Percentiles rank a stretch among this genome's conserved stretches.
Evolutionary conservation across 2,329 filamentous ascomycete species (phyloP).

Genomic region (Pyrenochaeta sp.): DNA sequence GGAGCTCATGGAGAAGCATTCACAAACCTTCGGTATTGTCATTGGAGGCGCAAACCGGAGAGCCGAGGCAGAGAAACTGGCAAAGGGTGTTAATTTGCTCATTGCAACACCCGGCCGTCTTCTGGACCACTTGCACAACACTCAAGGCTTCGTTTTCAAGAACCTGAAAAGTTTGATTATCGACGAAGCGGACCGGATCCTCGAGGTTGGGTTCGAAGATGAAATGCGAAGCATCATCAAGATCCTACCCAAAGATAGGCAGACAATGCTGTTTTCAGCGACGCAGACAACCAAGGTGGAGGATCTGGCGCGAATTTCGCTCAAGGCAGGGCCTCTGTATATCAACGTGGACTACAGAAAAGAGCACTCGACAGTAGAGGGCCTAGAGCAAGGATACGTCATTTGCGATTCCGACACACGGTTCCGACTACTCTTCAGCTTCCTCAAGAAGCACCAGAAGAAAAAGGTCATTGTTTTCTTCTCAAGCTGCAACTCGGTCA

Average conservation of each 20-base stretch:
- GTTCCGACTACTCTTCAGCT: conserved; percentile 92
- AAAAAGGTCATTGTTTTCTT: conserved; percentile 99
- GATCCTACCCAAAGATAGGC: conserved; percentile 83
- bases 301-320: conserved; percentile 91
- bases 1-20: conserved; percentile 91
- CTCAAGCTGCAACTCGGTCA: conserved; percentile 84
- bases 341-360: conserved; percentile 95
- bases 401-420: conserved; percentile 92
- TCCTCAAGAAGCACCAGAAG: conserved; percentile 88
- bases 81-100: conserved; percentile 91
- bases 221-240: conserved; percentile 98
- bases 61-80: conserved; percentile 92
- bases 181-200: conserved; percentile 94
- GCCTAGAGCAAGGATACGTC: conserved; percentile 94
- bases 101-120: conserved; percentile 93
- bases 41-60: conserved; percentile 93
- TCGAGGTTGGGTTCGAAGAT: conserved; percentile 98
- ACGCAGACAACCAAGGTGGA: conserved; percentile 99
- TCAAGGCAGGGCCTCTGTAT: conserved; percentile 89
- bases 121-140: conserved; percentile 93
- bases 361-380: conserved; percentile 89
- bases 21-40: conserved; percentile 93
- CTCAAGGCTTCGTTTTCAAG: conserved; percentile 87
- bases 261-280: conserved; percentile 98
- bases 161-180: conserved; percentile 92